Percentiles rank a stretch among this genome's conserved stretches.
phyloP scores from a whole-genome alignment of 1,139 yeast genomes.

The Hyphopichia khmerensis region DNA sequence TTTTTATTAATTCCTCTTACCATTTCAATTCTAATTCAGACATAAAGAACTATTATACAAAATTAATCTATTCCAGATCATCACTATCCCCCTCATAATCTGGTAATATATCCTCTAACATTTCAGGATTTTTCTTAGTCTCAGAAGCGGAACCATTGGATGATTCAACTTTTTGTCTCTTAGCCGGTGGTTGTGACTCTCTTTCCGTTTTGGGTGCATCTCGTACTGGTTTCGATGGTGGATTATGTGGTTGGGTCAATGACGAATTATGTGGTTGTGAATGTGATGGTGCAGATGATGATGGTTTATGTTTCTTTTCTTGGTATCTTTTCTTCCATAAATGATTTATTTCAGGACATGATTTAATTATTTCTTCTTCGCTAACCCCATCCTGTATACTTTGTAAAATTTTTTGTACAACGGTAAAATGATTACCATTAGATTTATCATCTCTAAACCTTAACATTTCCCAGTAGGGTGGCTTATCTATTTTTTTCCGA shows the following conservation, averaged over 20 bases:
- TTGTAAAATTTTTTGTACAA: conserved; percentile 76
- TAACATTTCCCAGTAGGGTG: conserved; percentile 75
- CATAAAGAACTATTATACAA: neutral
- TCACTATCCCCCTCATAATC: conserved; percentile 43
- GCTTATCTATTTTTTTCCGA: conserved; percentile 48
- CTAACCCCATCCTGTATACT: conserved; percentile 87
- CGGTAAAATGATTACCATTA: conserved; percentile 80
- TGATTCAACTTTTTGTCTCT: conserved; percentile 6
- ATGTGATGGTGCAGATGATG: neutral
- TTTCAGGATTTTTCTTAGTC: conserved; percentile 11
- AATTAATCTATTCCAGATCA: conserved; percentile 1
- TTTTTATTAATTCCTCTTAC: too few species aligned
- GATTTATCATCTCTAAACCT: conserved; percentile 91
- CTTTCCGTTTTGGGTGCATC: conserved; percentile 4
- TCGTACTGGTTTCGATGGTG: conserved; percentile 1
- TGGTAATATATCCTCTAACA: conserved; percentile 32
- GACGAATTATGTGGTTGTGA: neutral
- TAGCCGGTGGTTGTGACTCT: conserved; percentile 10
- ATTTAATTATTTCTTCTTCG: conserved; percentile 65
- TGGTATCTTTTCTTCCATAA: conserved; percentile 37
- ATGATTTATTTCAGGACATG: conserved; percentile 33
- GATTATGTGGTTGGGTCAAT: conserved; percentile 1
- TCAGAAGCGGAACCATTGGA: neutral
- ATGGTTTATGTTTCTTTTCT: conserved; percentile 22
- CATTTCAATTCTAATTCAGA: conserved; percentile 1